Evolutionary conservation across 2,329 filamentous ascomycete species (phyloP).

Genomic region (Cryphonectria nitschkei): DNA sequence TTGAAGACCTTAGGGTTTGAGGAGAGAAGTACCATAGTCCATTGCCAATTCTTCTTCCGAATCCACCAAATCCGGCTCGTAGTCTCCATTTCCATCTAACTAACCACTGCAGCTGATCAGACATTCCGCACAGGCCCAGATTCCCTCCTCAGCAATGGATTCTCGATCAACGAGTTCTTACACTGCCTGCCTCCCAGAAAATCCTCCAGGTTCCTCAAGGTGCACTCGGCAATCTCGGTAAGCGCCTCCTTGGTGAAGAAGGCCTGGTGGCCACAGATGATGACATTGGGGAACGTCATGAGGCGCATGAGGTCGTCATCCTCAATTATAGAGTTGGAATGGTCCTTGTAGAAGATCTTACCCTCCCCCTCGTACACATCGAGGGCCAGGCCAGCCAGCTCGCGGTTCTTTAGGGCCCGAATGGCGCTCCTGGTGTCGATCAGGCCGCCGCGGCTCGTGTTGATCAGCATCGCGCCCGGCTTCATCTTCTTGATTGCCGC

Average conservation of each 20-base stretch:
- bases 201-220: slow-evolving; percentile 59
- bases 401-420: slow-evolving; percentile 61
- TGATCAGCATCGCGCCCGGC: slow-evolving; percentile 63
- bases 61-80: background rate
- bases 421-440: slow-evolving; percentile 65
- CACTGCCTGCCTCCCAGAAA: slow-evolving; percentile 42
- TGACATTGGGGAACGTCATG: slow-evolving; percentile 69
- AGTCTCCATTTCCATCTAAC: too few species aligned
- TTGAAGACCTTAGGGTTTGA: background rate
- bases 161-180: slow-evolving; percentile 42
- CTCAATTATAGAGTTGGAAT: slow-evolving; percentile 66
- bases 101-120: slow-evolving; percentile 1
- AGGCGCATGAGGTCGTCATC: slow-evolving; percentile 69
- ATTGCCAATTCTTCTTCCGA: background rate
- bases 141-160: slow-evolving; percentile 11
- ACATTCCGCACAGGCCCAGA: slow-evolving; percentile 24
- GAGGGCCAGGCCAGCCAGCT: slow-evolving; percentile 64
- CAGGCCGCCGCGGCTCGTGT: slow-evolving; percentile 69
- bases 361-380: slow-evolving; percentile 72
- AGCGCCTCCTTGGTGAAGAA: slow-evolving; percentile 72
- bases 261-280: slow-evolving; percentile 70
- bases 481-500: slow-evolving; percentile 60
- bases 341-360: slow-evolving; percentile 67
- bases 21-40: background rate
- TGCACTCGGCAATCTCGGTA: slow-evolving; percentile 64